Conservation (phyloP, 148 eudicot genomes). For the Drosera capensis region DNA sequence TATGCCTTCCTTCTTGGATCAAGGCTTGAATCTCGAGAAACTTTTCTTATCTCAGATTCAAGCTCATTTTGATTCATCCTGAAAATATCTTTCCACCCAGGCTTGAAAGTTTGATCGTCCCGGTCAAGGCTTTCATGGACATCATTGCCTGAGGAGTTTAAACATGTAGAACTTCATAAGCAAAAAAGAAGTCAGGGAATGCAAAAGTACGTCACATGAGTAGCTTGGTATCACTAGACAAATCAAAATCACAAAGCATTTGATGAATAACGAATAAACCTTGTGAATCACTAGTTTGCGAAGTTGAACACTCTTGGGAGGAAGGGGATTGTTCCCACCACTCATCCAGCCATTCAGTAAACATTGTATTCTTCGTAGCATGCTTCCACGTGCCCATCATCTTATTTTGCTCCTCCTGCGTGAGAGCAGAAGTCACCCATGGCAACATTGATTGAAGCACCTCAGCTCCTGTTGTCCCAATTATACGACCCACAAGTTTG, state of each 20-base stretch:
- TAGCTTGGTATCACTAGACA: too few relatives aligned
- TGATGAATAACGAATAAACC: too few relatives aligned
- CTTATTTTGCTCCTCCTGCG: constrained; percentile 91
- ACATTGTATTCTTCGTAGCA: constrained; percentile 96
- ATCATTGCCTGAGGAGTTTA: constrained; percentile 32
- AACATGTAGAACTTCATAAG: background rate
- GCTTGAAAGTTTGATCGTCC: constrained; percentile 74
- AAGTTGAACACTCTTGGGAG: constrained; percentile 36
- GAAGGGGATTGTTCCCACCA: constrained; percentile 80
- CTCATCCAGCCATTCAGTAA: constrained; percentile 94
- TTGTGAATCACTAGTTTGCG: constrained; percentile 31
- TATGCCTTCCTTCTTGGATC: constrained; percentile 96
- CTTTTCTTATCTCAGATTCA: constrained; percentile 93
- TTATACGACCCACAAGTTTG: constrained; percentile 84
- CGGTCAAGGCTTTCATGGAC: constrained; percentile 43
- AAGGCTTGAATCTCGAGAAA: constrained; percentile 83
- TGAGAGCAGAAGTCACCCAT: constrained; percentile 97
- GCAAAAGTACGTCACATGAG: background rate
- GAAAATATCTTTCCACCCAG: constrained; percentile 98
- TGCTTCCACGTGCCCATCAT: constrained; percentile 98
- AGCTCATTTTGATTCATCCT: constrained; percentile 98
- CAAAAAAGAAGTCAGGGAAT: background rate
- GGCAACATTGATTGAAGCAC: constrained; percentile 98
- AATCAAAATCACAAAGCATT: too few relatives aligned
- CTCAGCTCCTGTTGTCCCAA: constrained; percentile 98